Conservation (phyloP, 495 filamentous ascomycete species). For the Tuber brumale region DNA sequence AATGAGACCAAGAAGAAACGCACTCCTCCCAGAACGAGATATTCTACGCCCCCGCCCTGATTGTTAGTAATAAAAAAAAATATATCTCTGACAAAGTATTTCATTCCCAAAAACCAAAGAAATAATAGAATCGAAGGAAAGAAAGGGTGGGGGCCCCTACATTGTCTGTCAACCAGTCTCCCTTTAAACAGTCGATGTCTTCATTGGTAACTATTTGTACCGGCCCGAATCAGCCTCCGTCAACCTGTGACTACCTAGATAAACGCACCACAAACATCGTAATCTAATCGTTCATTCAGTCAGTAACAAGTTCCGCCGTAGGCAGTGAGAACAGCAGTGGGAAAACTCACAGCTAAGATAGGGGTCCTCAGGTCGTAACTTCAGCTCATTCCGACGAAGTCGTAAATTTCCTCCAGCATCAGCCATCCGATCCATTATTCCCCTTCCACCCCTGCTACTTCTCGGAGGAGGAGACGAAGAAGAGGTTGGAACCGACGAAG, state of each 20-base stretch:
- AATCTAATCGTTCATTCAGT: conserved; percentile 47
- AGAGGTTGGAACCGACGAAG: not conserved
- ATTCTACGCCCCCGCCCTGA: conserved; percentile 47
- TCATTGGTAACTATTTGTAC: conserved; percentile 64
- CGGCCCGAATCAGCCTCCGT: conserved; percentile 17
- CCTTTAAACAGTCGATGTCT: conserved; percentile 77
- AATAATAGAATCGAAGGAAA: conserved; percentile 3
- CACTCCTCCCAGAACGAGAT: conserved; percentile 99
- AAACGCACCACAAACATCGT: conserved; percentile 63
- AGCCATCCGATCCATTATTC: conserved; percentile 16
- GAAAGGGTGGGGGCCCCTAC: conserved; percentile 49
- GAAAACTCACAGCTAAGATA: conserved; percentile 61
- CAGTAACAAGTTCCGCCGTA: conserved; percentile 7
- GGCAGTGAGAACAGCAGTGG: not conserved
- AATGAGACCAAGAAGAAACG: conserved; percentile 39
- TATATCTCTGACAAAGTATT: not conserved
- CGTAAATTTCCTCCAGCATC: conserved; percentile 25
- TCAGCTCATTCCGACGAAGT: conserved; percentile 18
- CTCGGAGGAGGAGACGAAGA: not conserved
- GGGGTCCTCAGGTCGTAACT: conserved; percentile 64
- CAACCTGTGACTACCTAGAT: conserved; percentile 24
- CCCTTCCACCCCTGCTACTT: not conserved
- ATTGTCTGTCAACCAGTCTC: conserved; percentile 98
- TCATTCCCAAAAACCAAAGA: not conserved
- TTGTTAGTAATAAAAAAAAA: conserved; percentile 10